Conservation (phyloP, 257 asterid genomes). For the Solanum pinnatisectum region DNA sequence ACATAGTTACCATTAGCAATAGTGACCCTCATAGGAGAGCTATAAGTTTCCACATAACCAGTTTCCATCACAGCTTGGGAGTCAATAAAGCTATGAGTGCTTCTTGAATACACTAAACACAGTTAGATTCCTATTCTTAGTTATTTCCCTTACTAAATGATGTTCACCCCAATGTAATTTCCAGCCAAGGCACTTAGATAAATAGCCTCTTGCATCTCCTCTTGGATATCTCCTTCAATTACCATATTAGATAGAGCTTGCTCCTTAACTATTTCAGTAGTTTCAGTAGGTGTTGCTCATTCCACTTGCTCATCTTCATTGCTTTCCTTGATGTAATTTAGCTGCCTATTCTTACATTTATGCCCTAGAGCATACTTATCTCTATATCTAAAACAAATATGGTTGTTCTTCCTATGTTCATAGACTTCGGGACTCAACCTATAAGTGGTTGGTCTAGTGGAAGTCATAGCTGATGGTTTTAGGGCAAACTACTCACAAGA, state of each 20-base stretch:
- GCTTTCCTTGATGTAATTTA: neutral
- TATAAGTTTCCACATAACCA: neutral
- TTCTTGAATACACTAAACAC: neutral
- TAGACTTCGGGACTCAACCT: neutral
- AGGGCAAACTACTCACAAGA: neutral
- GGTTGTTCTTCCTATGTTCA: too few species aligned
- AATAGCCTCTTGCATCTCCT: neutral
- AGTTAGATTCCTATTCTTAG: neutral
- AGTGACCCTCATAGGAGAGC: neutral
- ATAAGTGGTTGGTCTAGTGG: neutral
- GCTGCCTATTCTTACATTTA: neutral
- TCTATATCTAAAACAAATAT: too few species aligned
- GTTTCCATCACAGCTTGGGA: neutral
- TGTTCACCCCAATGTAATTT: neutral
- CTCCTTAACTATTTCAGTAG: neutral
- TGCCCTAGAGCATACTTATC: too few species aligned
- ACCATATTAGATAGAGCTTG: too few species aligned
- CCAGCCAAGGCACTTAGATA: neutral
- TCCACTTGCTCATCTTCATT: neutral
- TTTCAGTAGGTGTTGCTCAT: neutral
- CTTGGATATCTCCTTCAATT: neutral
- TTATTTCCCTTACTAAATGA: neutral
- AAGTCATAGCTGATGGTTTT: neutral
- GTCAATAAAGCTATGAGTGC: too few species aligned
- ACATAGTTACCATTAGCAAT: neutral